A percentile compares a stretch with the other conserved stretches of the same genome.
Conservation (phyloP, 352 stramenopile species). For the Globisporangium radiosum region DNA sequence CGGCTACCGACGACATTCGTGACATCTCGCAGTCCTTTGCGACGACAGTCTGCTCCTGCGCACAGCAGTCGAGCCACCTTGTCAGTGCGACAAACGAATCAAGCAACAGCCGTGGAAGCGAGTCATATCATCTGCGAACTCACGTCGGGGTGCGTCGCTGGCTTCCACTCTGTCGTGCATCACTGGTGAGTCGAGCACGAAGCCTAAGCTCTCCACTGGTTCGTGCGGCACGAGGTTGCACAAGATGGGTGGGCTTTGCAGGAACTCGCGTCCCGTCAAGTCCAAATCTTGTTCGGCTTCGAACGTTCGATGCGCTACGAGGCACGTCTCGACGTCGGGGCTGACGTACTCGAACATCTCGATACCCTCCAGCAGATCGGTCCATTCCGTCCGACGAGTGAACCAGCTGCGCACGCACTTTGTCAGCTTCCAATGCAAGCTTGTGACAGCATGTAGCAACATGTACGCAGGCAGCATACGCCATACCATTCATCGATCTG, state of each 20-base stretch:
- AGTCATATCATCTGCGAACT: not conserved
- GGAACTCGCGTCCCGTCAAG: conserved; percentile 50
- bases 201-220: not conserved
- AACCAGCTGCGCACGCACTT: too few species aligned
- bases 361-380: conserved; percentile 37
- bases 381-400: conserved; percentile 26
- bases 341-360: conserved; percentile 60
- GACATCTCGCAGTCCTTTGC: conserved; percentile 1
- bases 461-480: not conserved
- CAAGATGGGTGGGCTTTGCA: conserved; percentile 38
- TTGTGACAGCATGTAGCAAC: too few species aligned
- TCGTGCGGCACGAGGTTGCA: not conserved
- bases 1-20: not conserved
- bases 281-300: conserved; percentile 65
- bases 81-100: not conserved
- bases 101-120: not conserved
- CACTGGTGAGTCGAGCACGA: conserved; percentile 1
- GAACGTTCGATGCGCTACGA: conserved; percentile 24
- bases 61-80: too few species aligned
- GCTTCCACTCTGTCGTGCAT: not conserved
- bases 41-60: not conserved
- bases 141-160: conserved; percentile 1
- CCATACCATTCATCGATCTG: not conserved
- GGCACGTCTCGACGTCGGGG: conserved; percentile 44
- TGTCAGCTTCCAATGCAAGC: too few species aligned